Conservation (phyloP, 2,329 filamentous ascomycete species). For the Penicillium sp. region DNA sequence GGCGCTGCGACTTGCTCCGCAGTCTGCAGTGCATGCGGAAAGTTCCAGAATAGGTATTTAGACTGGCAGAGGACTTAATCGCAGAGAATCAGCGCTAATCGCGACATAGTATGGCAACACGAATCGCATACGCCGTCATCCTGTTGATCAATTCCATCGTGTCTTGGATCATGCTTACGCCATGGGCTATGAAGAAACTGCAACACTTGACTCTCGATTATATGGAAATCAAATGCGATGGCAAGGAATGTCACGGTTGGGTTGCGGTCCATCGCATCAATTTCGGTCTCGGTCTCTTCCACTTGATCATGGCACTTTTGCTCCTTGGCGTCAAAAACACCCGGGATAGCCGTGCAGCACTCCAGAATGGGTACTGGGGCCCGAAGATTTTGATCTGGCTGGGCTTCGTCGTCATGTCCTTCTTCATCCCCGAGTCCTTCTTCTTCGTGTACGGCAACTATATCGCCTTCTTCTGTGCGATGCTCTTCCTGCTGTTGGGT, state of each 20-base stretch:
- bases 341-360: slow-evolving; percentile 81
- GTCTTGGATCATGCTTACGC: slow-evolving; percentile 98
- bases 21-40: slow-evolving; percentile 93
- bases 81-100: slow-evolving; percentile 33
- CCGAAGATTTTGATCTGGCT: slow-evolving; percentile 94
- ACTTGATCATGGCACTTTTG: slow-evolving; percentile 81
- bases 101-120: slow-evolving; percentile 80
- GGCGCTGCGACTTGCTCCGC: slow-evolving; percentile 96
- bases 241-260: slow-evolving; percentile 91
- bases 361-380: slow-evolving; percentile 99
- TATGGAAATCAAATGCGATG: slow-evolving; percentile 91
- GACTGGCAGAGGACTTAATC: not conserved
- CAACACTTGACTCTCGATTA: slow-evolving; percentile 92
- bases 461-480: slow-evolving; percentile 83
- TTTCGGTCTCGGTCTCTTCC: slow-evolving; percentile 93
- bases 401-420: slow-evolving; percentile 83
- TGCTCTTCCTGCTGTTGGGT: slow-evolving; percentile 91
- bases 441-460: slow-evolving; percentile 97
- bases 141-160: slow-evolving; percentile 95
- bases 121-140: slow-evolving; percentile 93
- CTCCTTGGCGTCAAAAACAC: slow-evolving; percentile 86
- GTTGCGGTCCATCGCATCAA: slow-evolving; percentile 97
- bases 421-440: slow-evolving; percentile 93
- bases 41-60: slow-evolving; percentile 87
- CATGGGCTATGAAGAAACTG: slow-evolving; percentile 96